Evolutionary conservation across 345 rosid species (phyloP), one percentile per base, ranked within the genome.

Genomic region (Acer campestre): DNA sequence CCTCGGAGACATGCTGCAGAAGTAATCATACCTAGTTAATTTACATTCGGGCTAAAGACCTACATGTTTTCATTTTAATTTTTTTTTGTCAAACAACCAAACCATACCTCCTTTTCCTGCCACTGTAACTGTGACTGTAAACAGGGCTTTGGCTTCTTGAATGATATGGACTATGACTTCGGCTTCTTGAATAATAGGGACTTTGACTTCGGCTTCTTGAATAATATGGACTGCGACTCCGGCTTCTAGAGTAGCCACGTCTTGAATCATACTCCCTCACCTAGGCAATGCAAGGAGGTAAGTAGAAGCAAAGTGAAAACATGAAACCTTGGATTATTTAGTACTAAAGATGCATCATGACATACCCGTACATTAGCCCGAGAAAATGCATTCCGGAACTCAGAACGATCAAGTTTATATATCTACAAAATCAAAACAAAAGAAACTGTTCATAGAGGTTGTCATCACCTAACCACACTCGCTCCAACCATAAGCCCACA

Each of bases 341-440:
- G 13, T 18, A 49, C 66, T 18, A 6, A 8, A 79, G 56, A 12
- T 16, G 40, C 27, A 10, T 12, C 8, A 44, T 13, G 55, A 20
- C 86, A 69, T 91, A 94, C 99, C 93, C 98, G 85, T 55, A 96
- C 70, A 80, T 92, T 88, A 67, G 98, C 81, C 75, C 95, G 90
- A 70, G 94, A 84, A 81, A 94, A 96, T 42, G 99, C 92, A 91
- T 96, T 96, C 35, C 89, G 92, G 78, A 96, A 96, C 81, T 87
- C 88, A 8, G 99, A 85, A 80, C 88, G 95, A 76, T 96, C 98
- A 53, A 96, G 97, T 81, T 94, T 94, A 88, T 85, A 88, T 61
- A 92, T 82, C 99, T 96, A 84, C 74, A 78, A 10, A 59, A 61
- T 61, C 40, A 58, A 44, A 79, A 55, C 4, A 73, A 6, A 84